Conservation (phyloP, 1,284 basidiomycete species). For the Gomphus bonarii region DNA sequence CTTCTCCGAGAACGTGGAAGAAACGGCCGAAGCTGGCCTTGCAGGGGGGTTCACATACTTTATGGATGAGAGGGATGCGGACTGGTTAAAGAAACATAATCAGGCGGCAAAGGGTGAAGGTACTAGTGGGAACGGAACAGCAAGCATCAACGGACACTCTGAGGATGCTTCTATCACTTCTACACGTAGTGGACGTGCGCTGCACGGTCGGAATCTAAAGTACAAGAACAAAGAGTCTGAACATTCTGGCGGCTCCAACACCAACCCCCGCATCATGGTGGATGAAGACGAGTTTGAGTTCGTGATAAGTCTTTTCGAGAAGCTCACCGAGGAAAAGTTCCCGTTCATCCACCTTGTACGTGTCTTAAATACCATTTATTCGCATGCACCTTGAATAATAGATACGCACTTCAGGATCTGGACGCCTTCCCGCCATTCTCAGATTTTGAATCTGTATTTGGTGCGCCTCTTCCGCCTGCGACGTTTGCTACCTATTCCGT, state of each 20-base stretch:
- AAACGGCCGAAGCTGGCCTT: slow-evolving; percentile 47
- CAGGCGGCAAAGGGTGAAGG: slow-evolving; percentile 82
- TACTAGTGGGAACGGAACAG: slow-evolving; percentile 44
- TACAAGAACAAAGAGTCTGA: slow-evolving; percentile 76
- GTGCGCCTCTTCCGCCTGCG: slow-evolving; percentile 40
- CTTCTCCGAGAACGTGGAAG: slow-evolving; percentile 85
- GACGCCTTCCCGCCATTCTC: slow-evolving; percentile 55
- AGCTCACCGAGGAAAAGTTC: slow-evolving; percentile 78
- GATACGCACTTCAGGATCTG: slow-evolving; percentile 23
- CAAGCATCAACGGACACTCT: slow-evolving; percentile 32
- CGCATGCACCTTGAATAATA: not conserved
- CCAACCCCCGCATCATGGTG: slow-evolving; percentile 37
- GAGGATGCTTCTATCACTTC: not conserved
- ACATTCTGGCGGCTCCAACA: slow-evolving; percentile 25
- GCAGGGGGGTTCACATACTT: slow-evolving; percentile 73
- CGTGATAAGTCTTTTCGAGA: slow-evolving; percentile 92
- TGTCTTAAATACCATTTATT: slow-evolving; percentile 14
- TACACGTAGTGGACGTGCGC: not conserved
- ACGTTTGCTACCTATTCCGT: slow-evolving; percentile 54
- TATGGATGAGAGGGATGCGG: slow-evolving; percentile 94
- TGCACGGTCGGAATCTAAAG: slow-evolving; percentile 47
- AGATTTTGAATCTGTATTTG: slow-evolving; percentile 70
- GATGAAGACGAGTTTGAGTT: slow-evolving; percentile 91
- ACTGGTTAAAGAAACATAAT: slow-evolving; percentile 92
- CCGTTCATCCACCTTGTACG: slow-evolving; percentile 88